Conservation (phyloP, 768 basidiomycete genomes). For the Boletus patriciae region DNA sequence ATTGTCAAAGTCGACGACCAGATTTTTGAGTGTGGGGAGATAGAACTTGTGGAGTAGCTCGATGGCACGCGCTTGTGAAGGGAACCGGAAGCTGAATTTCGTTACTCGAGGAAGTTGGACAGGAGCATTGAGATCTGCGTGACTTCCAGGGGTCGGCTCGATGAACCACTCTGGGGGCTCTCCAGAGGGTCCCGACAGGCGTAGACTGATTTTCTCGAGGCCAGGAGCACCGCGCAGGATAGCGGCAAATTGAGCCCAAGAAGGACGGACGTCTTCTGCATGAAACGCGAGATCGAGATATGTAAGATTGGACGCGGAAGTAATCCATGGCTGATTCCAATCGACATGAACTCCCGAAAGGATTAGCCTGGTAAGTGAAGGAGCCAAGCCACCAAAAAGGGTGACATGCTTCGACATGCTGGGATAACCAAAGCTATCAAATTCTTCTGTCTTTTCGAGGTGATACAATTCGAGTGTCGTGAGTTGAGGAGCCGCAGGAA, state of each 20-base stretch:
- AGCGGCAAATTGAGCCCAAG: too few relatives aligned
- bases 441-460: conserved; percentile 45
- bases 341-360: conserved; percentile 74
- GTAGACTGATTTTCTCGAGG: conserved; percentile 44
- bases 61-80: conserved; percentile 43
- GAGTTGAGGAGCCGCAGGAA: conserved; percentile 52
- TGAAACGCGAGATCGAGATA: conserved; percentile 66
- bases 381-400: conserved; percentile 54
- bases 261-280: conserved; percentile 59
- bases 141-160: conserved; percentile 14
- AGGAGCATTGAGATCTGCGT: conserved; percentile 29
- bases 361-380: conserved; percentile 46
- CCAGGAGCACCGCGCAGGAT: too few relatives aligned
- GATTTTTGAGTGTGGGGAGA: conserved; percentile 35
- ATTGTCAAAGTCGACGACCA: conserved; percentile 53
- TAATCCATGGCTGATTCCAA: conserved; percentile 51
- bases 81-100: conserved; percentile 50
- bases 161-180: conserved; percentile 38
- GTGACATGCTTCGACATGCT: conserved; percentile 40
- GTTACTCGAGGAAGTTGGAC: conserved; percentile 31
- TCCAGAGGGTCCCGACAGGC: conserved; percentile 56
- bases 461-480: conserved; percentile 55
- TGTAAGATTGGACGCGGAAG: conserved; percentile 32
- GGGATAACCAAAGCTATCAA: conserved; percentile 12
- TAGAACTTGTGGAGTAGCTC: conserved; percentile 26